Evolutionary conservation across 495 filamentous ascomycete species (phyloP), one percentile per base, ranked within the genome.

Genomic region (Penicillium flavigenum): DNA sequence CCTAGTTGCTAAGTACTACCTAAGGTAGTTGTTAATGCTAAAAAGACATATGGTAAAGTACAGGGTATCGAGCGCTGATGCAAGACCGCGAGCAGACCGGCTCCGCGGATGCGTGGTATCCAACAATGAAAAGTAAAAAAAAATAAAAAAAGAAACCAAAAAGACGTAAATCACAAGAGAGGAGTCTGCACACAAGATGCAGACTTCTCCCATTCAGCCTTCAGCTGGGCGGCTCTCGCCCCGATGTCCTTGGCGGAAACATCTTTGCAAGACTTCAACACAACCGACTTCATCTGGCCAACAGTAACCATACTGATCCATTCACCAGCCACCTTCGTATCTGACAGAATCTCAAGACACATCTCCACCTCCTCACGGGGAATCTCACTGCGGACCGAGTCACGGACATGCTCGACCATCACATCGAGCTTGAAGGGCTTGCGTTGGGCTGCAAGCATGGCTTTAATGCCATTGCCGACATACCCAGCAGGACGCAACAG

Each of bases 281-380:
- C 74, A 17, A 79, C 74, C 1, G 75, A 74, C 47, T 68, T 71
- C 58, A 76, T 63, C 31, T 70, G 60, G 11, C 73, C 73, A 51
- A 79, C 62, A n/a, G 66, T 69, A 19, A 79, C 75, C 50, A 79
- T 52, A 27, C 63, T 73, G 24, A 79, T 61, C 76, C 76, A 79
- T 42, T 76, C 63, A 27, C 75, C 76, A 42, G 76, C 76, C 54
- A 79, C 64, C 38, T 70, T 70, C 16, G 69, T 27, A 47, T 73
- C 70, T 4, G 72, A 70, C 51, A 80, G 60, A 9, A 80, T 70
- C 47, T 78, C 75, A 60, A 80, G 47, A 54, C 77, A 80, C 16
- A 65, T 59, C 48, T 72, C 70, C 12, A 76, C 72, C 53, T 80
- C 77, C 6, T 74, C 67, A 11, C 39, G 51, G 4, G 76, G 67